phyloP scores from a whole-genome alignment of 2,329 filamentous ascomycete species.

The Gaeumannomyces tritici region DNA sequence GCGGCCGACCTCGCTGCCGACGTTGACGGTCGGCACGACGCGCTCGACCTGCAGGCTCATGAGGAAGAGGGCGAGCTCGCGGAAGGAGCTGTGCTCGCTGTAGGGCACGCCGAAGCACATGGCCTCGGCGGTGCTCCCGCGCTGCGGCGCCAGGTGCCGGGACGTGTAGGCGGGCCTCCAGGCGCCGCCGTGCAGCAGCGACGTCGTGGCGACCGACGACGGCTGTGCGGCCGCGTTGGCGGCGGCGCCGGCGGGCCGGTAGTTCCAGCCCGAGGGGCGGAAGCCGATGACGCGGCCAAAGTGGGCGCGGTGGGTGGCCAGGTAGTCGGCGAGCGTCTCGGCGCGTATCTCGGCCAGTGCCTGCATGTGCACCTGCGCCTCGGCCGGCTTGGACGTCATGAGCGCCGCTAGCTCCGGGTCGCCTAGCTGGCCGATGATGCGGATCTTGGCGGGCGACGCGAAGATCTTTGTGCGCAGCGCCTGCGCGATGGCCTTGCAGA shows the following conservation, averaged over 20 bases:
- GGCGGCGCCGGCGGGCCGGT: conserved; percentile 48
- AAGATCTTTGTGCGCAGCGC: conserved; percentile 85
- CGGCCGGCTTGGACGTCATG: conserved; percentile 69
- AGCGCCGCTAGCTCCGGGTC: conserved; percentile 71
- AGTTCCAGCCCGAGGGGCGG: conserved; percentile 90
- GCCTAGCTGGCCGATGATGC: conserved; percentile 75
- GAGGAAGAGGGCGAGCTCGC: conserved; percentile 88
- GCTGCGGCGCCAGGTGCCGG: conserved; percentile 66
- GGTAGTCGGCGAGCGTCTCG: conserved; percentile 84
- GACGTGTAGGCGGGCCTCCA: conserved; percentile 71
- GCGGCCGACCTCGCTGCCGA: conserved; percentile 47
- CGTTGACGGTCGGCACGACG: conserved; percentile 89
- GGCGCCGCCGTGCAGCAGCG: conserved; percentile 46
- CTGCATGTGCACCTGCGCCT: conserved; percentile 97
- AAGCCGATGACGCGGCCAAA: conserved; percentile 87
- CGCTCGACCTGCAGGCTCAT: conserved; percentile 80
- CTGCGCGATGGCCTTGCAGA: conserved; percentile 84
- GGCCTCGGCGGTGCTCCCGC: conserved; percentile 72
- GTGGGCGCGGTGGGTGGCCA: conserved; percentile 67
- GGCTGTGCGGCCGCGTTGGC: conserved; percentile 46
- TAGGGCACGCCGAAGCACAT: conserved; percentile 93
- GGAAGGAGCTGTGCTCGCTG: conserved; percentile 89
- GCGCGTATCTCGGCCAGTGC: conserved; percentile 88
- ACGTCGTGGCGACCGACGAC: conserved; percentile 35
- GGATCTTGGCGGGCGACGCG: conserved; percentile 72